Base-by-base conservation (phyloP, 805 yeast species). In the Danielia reshetovae region DNA sequence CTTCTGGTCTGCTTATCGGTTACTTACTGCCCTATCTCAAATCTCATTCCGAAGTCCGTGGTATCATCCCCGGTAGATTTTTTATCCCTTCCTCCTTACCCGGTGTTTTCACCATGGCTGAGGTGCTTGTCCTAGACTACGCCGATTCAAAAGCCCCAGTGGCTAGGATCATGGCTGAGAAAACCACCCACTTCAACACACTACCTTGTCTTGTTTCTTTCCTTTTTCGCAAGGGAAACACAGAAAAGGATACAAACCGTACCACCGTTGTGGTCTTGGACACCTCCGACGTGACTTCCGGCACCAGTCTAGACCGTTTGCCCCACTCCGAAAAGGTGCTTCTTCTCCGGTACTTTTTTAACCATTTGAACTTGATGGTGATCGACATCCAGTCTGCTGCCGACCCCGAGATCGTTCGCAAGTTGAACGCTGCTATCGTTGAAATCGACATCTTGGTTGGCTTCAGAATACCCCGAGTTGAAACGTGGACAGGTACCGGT, bases 401-500 rank as follows among this genome's bases (percentile, higher is more conserved):
- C 18, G 33, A 44, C 30, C 39, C 25, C 18, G 17, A 30, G 18
- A 17, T 37, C 19, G 43, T 44, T 7, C 34, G 30, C 9, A 41
- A 45, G 34, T 40, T 54, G 30, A 49, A 55, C 41, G 34, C 22
- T 7, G 48, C 48, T 18, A 51, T 61, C 13, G 40, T 24, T 12
- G 41, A 50, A 29, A 53, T 60, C 27, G 50, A 52, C 19, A 24
- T 42, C 9, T 42, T 57, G 29, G 49, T 65, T 8, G 39, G 51
- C 17, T 52, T 58, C 33, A 49, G 73, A 30, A 56, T 66, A 32
- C 32, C 57, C n/a, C 51, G 68, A 35, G 60, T 71, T 41, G 59
- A 69, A 52, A 57, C 61, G 12, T 66, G 72, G 72, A 65, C 70
- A 1, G 72, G 70, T 12, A 62, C 68, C 7, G 59, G 62, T 3